Conservation (phyloP, 2,329 filamentous ascomycete genomes). For the Didymella arachidicola region DNA sequence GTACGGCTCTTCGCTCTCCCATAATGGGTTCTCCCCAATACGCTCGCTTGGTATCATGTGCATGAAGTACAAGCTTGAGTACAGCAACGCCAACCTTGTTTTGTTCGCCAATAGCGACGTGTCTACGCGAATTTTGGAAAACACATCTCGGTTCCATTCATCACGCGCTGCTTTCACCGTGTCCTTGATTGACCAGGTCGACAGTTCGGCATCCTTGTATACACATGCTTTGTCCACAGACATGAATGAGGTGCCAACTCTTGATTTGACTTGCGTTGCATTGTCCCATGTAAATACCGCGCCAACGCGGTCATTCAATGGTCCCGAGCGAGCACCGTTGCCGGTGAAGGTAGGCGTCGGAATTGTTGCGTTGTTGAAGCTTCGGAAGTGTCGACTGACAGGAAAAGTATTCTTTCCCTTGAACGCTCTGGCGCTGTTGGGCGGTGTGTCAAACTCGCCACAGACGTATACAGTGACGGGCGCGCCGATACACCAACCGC, state of each 20-base stretch:
- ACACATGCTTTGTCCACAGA: slow-evolving; percentile 56
- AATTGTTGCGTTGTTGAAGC: slow-evolving; percentile 41
- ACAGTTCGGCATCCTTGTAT: slow-evolving; percentile 58
- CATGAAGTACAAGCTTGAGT: slow-evolving; percentile 49
- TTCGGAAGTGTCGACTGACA: slow-evolving; percentile 43
- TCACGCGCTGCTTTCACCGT: slow-evolving; percentile 53
- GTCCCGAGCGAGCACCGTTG: slow-evolving; percentile 39
- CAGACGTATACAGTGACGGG: slow-evolving; percentile 49
- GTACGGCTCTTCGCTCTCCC: slow-evolving; percentile 72
- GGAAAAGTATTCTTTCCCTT: slow-evolving; percentile 51
- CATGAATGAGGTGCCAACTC: slow-evolving; percentile 61
- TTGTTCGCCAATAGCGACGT: slow-evolving; percentile 39
- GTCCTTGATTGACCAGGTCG: slow-evolving; percentile 53
- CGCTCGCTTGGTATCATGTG: slow-evolving; percentile 49
- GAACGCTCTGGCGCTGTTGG: slow-evolving; percentile 38
- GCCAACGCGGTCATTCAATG: slow-evolving; percentile 56
- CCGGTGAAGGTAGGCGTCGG: slow-evolving; percentile 43
- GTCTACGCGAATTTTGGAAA: slow-evolving; percentile 62
- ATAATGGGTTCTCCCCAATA: slow-evolving; percentile 71
- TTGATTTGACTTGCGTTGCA: slow-evolving; percentile 55
- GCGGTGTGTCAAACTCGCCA: slow-evolving; percentile 43
- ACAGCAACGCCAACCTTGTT: slow-evolving; percentile 44
- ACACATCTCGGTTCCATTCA: slow-evolving; percentile 61
- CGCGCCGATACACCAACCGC: slow-evolving; percentile 50
- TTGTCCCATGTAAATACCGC: slow-evolving; percentile 60